Evolutionary conservation across 768 basidiomycete genomes (phyloP), one percentile per base, ranked within the genome.

Genomic region (Boletellus emodensis): DNA sequence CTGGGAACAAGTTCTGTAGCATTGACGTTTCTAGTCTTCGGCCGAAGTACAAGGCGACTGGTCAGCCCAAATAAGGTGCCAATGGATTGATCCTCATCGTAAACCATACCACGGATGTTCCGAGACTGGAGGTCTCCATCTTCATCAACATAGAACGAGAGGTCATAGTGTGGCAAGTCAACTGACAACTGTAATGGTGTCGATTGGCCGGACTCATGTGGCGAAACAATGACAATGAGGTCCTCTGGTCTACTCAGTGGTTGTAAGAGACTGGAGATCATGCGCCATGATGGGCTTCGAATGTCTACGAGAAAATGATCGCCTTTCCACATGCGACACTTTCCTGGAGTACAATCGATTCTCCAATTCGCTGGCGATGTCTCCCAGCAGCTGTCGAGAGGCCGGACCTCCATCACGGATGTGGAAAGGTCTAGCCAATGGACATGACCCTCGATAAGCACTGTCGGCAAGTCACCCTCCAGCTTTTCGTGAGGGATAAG

Each of bases 21-120:
- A 0, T 28, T 7, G 18, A 34, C 11, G 4, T 33, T 12, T 24
- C 8, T 36, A 8, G 5, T 12, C 50, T 62, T 53, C 43, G 60
- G 58, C 32, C 73, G 64, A 30, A 78, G 64, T 5, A 79, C 63
- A 18, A 76, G 71, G 28, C 56, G 66, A 24, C 60, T 69, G 17
- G 30, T 20, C 22, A 80, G 49, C 6, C 78, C 79, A 34, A 75
- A 64, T 52, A 80, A 58, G 0, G 74, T 72, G 1, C 75, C 75
- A 1, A 59, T 57, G 0, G 67, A 74, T 46, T 78, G 78, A 35
- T 61, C 46, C 2, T 40, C 1, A 34, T 76, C 74, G 4, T 79
- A 60, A 15, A 72, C 57, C 66, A 75, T 75, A 12, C 61, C 66
- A 3, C 67, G 67, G 37, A 75, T 58, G 42, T 74, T 71, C 9